Evolutionary conservation across 1,284 basidiomycete genomes (phyloP), one percentile per base, ranked within the genome.

Genomic region (Trametes polyzona): DNA sequence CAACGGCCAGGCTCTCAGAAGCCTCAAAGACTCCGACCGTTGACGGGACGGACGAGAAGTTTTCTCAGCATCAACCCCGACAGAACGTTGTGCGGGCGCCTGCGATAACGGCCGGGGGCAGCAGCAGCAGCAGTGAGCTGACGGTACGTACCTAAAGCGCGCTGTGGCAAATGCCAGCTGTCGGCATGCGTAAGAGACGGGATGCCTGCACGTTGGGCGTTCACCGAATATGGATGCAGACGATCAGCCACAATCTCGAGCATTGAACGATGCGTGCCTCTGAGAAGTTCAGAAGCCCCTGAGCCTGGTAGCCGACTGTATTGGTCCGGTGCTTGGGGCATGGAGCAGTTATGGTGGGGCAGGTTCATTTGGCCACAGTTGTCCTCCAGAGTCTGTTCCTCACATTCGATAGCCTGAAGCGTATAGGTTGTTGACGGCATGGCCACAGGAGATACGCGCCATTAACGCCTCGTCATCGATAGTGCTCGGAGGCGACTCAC

Each of bases 21-120:
- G 53, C 41, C 48, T 54, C 51, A 35, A 44, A 55, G 24, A 51
- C 44, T 57, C 61, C 61, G 61, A 59, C 46, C 48, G 33, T 33
- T 43, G 52, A 30, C 57, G 61, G 61, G 48, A 47, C 33, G 47
- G 44, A 52, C n/a, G n/a, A 32, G 52, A 51, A 47, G 33, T 10
- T 59, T 55, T 62, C 60, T 50, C 60, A 62, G 60, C 51, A 58
- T 58, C 54, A 58, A 41, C 39, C 52, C 39, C 37, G 47, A 48
- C 55, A 48, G 58, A 50, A 59, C 39, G 21, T 41, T 30, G 39
- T 39, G 53, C 33, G 53, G 40, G 53, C 52, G 49, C 17, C 44
- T 47, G 49, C 32, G 57, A 62, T 62, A 62, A 57, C 57, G 54
- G 40, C 44, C n/a, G n/a, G n/a, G n/a, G n/a, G 50, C 54, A 33